A percentile compares a stretch with the other conserved stretches of the same genome.
phyloP scores from a whole-genome alignment of 2,329 filamentous ascomycete species.

The Monilinia aucupariae region DNA sequence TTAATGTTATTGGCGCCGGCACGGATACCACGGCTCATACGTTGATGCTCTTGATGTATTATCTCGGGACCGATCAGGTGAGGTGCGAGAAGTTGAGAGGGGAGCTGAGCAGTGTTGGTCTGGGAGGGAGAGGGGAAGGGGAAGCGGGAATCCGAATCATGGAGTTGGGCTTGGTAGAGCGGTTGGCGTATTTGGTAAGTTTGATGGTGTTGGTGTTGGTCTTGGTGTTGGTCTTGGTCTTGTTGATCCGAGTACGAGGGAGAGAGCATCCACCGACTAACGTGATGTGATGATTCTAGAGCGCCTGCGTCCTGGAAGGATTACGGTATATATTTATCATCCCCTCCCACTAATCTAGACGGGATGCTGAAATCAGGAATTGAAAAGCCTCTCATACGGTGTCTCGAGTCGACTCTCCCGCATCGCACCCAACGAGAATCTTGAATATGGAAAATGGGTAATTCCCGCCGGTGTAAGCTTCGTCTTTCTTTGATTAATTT shows the following conservation, averaged over 20 bases:
- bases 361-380: neutral
- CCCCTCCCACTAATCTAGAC: rapidly evolving
- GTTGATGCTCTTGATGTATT: slow-evolving; percentile 19
- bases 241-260: too few relatives aligned
- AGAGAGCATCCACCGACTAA: neutral
- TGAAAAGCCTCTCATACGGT: slow-evolving; percentile 21
- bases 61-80: slow-evolving; percentile 20
- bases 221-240: too few relatives aligned
- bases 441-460: slow-evolving; percentile 19
- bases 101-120: slow-evolving; percentile 19
- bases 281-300: neutral
- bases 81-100: slow-evolving; percentile 18
- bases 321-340: neutral
- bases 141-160: neutral
- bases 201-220: neutral
- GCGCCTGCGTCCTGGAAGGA: slow-evolving; percentile 1
- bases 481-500: too few relatives aligned
- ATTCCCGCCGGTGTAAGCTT: slow-evolving; percentile 21
- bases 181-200: slow-evolving; percentile 8
- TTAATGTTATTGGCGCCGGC: slow-evolving; percentile 25
- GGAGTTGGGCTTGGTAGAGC: slow-evolving; percentile 25
- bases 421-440: slow-evolving; percentile 15
- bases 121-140: neutral
- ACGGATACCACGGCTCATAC: slow-evolving; percentile 24
- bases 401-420: slow-evolving; percentile 19